Evolutionary conservation across 192 early-diverging fungal genomes (phyloP), one percentile per base, ranked within the genome.

Genomic region (Linnemannia elongata): DNA sequence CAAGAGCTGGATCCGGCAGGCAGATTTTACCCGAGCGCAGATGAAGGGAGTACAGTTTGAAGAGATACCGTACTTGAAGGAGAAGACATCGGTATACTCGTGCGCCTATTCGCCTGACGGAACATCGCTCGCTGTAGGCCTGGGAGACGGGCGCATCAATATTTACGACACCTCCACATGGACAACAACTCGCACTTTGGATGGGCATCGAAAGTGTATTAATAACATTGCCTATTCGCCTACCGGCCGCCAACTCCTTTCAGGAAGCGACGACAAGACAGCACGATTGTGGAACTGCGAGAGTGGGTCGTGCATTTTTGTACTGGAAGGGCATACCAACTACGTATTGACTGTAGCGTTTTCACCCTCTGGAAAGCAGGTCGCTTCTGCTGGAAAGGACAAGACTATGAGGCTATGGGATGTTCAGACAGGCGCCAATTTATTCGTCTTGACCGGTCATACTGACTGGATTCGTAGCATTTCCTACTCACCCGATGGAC

Each of bases 41-140:
- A 79, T 79, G 77, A 36, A 41, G 15, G 49, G 77, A 8, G 49
- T 71, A 0, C 69, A 70, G 36, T 71, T 71, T 41, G 77, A 69
- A 15, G 77, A 79, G 8, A 1, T 70, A 6, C 69, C 68, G 15
- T 72, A n/a, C 45, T 49, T 79, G 36, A 8, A 60, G 33, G 69
- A 70, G 36, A 35, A 18, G 4, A 6, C 7, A 0, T 0, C 0
- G 5, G 69, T 72, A 2, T 0, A 20, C 2, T 30, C 22, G 49
- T 69, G 44, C 36, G 69, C 69, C 8, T 79, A 71, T 27, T 79
- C 77, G 0, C 69, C 77, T 1, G 47, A 79, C 36, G 66, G 42
- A 7, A 69, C 5, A 17, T 4, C 63, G 22, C 39, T 77, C 8
- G 76, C 63, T 22, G 27, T 69, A 3, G 76, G 76, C 4, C n/a